These are phyloP conservation scores for Ustilago vetiveriae DNA, from an alignment of 1,284 basidiomycete species.

Conservation along the genomic window DNA sequence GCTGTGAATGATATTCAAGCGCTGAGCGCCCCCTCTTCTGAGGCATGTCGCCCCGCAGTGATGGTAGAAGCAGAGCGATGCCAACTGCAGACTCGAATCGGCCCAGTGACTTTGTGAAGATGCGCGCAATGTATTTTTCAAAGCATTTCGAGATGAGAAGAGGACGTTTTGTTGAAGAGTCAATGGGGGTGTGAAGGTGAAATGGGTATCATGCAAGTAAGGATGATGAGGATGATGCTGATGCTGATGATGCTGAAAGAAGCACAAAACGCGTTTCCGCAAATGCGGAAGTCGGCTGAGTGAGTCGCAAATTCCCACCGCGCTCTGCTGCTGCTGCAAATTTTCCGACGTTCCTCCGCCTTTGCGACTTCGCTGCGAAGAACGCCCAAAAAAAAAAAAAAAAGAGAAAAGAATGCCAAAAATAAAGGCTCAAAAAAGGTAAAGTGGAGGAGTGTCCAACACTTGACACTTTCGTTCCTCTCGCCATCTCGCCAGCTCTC, in stretches of 20 bases:
- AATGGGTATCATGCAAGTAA: too few relatives aligned
- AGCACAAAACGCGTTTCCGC: slow-evolving; percentile 8
- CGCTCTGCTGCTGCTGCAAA: too few relatives aligned
- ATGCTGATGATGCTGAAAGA: neutral
- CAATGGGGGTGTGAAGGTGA: too few relatives aligned
- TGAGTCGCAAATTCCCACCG: neutral
- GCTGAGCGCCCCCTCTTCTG: slow-evolving; percentile 14
- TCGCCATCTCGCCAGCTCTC: neutral
- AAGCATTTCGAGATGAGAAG: too few relatives aligned
- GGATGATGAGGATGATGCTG: too few relatives aligned
- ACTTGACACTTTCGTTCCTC: neutral
- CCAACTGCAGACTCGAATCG: too few relatives aligned
- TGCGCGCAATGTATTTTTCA: too few relatives aligned
- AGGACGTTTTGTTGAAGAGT: neutral
- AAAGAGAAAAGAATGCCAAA: slow-evolving; percentile 2
- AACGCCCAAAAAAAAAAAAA: neutral
- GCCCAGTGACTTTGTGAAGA: too few relatives aligned
- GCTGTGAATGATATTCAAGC: slow-evolving; percentile 7
- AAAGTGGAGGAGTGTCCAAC: slow-evolving; percentile 14
- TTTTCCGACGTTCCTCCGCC: neutral
- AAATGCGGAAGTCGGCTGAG: slow-evolving; percentile 22
- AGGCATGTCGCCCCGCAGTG: slow-evolving; percentile 16
- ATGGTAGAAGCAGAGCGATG: neutral
- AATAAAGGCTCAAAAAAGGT: slow-evolving; percentile 3
- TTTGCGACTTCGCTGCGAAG: neutral